Percentiles rank a stretch among this genome's conserved stretches.
Evolutionary conservation across 345 rosid species (phyloP).

Genomic region (Eucalyptus guilfoylei): DNA sequence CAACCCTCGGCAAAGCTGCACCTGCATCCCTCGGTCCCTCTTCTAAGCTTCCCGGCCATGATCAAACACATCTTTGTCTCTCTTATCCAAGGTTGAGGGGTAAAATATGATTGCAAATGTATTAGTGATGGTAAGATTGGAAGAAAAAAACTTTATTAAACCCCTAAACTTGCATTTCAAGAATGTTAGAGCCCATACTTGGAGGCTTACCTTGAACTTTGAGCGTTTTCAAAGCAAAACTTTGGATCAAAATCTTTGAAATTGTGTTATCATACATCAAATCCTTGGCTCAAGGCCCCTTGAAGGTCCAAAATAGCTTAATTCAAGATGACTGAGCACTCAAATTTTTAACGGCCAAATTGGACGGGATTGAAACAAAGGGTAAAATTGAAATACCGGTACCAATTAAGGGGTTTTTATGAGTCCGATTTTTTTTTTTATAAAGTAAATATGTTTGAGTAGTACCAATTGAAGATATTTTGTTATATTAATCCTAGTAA

Average conservation of each 20-base stretch:
- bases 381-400: neutral
- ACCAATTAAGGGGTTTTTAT: neutral
- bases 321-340: neutral
- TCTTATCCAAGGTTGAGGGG: neutral
- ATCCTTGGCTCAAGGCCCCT: neutral
- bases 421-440: neutral
- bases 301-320: neutral
- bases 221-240: no score
- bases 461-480: neutral
- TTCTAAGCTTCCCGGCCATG: neutral
- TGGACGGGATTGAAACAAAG: neutral
- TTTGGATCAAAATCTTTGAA: neutral
- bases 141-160: no score
- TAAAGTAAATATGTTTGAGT: neutral
- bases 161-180: neutral
- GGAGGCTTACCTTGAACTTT: no score
- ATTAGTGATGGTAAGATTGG: neutral
- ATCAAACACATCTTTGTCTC: neutral
- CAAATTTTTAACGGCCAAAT: neutral
- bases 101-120: neutral
- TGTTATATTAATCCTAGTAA: neutral
- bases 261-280: no score
- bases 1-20: neutral
- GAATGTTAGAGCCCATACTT: no score
- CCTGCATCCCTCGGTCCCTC: neutral